phyloP scores from a whole-genome alignment of 2,329 filamentous ascomycete species.

The Raffaelea deltoideospora region DNA sequence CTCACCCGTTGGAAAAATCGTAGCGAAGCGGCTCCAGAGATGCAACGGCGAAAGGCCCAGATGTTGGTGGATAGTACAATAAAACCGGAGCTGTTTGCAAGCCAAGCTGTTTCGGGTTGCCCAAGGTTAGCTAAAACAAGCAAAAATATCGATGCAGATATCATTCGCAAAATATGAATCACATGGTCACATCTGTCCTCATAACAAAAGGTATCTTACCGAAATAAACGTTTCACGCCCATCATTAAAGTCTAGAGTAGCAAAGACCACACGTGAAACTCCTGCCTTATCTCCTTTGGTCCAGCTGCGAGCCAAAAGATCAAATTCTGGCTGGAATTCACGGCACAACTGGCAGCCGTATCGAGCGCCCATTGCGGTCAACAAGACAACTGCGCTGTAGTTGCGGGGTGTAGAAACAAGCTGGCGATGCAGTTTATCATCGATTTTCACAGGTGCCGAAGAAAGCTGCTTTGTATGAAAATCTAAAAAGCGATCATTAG shows the following conservation, averaged over 20 bases:
- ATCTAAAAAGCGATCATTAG: constrained; percentile 52
- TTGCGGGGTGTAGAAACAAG: constrained; percentile 67
- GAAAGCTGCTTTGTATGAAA: constrained; percentile 54
- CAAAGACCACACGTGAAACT: constrained; percentile 61
- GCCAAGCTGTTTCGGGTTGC: constrained; percentile 67
- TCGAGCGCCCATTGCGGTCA: constrained; percentile 72
- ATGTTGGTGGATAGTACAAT: constrained; percentile 72
- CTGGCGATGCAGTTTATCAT: constrained; percentile 59
- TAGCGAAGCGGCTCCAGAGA: constrained; percentile 59
- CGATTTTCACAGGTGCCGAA: constrained; percentile 58
- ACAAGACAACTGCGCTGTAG: constrained; percentile 65
- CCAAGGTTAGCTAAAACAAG: neutral
- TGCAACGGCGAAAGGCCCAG: constrained; percentile 60
- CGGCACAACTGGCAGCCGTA: constrained; percentile 78
- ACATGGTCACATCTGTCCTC: neutral
- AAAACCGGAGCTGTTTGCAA: constrained; percentile 90
- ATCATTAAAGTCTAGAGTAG: constrained; percentile 73
- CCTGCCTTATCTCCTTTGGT: constrained; percentile 64
- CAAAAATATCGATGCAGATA: too few species aligned
- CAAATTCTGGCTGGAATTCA: constrained; percentile 91
- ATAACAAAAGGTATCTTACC: constrained; percentile 31
- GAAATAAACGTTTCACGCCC: constrained; percentile 77
- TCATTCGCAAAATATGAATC: neutral
- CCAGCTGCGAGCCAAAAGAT: constrained; percentile 76
- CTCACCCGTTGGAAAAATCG: constrained; percentile 72